Evolutionary conservation across 257 asterid genomes (phyloP), one percentile per base, ranked within the genome.

Genomic region (Solanum dulcamara): DNA sequence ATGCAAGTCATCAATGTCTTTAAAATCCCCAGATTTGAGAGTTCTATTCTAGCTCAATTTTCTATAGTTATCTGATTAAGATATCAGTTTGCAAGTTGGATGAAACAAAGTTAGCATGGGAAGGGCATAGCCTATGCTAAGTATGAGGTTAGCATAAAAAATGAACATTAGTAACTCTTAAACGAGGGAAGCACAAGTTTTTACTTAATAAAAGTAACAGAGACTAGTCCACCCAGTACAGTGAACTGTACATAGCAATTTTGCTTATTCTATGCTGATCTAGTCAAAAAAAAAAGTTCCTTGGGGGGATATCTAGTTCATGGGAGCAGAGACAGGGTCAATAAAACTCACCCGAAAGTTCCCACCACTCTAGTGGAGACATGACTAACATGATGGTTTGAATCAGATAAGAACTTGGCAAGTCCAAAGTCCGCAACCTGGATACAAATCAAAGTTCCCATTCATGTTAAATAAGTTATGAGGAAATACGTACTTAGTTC

Each of bases 371-470:
- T 86, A 37, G 88, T 86, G 37, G 86, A 86, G 80, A 86, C 42
- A 83, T 86, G 86, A 72, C 30, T 72, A 35, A 81, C n/a, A 57
- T 24, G n/a, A 42, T 81, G 83, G 67, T 46, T 64, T 28, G 68
- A 35, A 35, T 83, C 83, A 42, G 84, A 83, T 62, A 83, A 86
- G 35, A 82, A 71, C 70, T 83, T 83, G 86, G 88, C 88, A 60
- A 86, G 86, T 86, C 86, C 88, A 83, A 86, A 86, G 28, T 86
- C 86, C 18, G 88, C 62, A 82, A 86, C 88, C 88, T 86, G 86
- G 55, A 72, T 9, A 35, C 28, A 71, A 32, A 82, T 38, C 60
- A 40, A 32, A 48, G 17, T 8, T 35, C 30, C 72, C 46, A 7
- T 64, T 18, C 40, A 37, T 48, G 62, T 13, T 10, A 48, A 60